Percentiles rank a stretch among this genome's conserved stretches.
Conservation (phyloP, 306 rosid genomes). For the Lathyrus oleraceus region DNA sequence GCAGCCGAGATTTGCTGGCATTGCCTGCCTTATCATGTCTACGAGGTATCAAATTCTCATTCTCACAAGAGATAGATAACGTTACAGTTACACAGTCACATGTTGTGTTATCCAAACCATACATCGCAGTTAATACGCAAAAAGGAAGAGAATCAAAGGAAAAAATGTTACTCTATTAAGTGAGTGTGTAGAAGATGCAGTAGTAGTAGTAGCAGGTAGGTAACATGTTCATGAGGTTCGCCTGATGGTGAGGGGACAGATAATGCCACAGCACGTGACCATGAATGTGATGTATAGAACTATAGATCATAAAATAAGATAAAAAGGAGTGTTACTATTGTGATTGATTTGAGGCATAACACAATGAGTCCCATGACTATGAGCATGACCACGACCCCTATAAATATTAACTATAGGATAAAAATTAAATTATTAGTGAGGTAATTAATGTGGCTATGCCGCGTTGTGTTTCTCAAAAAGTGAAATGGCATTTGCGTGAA, state of each 20-base stretch:
- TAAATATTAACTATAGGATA: not conserved
- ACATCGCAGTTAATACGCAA: not conserved
- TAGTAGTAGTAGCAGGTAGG: conserved; percentile 21
- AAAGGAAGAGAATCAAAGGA: not conserved
- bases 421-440: not conserved
- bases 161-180: not conserved
- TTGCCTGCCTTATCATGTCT: conserved; percentile 6
- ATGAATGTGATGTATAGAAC: conserved; percentile 16
- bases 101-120: not conserved
- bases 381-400: conserved; percentile 5
- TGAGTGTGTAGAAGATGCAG: conserved; percentile 18
- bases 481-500: conserved; percentile 45
- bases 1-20: conserved; percentile 35
- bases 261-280: conserved; percentile 42
- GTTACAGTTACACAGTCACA: not conserved
- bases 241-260: conserved; percentile 46
- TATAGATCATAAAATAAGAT: not conserved
- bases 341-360: conserved; percentile 17
- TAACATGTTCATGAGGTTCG: conserved; percentile 41
- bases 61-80: not conserved
- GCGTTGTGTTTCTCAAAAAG: conserved; percentile 32
- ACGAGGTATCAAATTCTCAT: not conserved
- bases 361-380: conserved; percentile 27
- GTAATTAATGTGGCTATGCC: not conserved
- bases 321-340: not conserved